A percentile compares a stretch with the other conserved stretches of the same genome.
Conservation (phyloP, 1,139 yeast species). For the Hansenula sp. region DNA sequence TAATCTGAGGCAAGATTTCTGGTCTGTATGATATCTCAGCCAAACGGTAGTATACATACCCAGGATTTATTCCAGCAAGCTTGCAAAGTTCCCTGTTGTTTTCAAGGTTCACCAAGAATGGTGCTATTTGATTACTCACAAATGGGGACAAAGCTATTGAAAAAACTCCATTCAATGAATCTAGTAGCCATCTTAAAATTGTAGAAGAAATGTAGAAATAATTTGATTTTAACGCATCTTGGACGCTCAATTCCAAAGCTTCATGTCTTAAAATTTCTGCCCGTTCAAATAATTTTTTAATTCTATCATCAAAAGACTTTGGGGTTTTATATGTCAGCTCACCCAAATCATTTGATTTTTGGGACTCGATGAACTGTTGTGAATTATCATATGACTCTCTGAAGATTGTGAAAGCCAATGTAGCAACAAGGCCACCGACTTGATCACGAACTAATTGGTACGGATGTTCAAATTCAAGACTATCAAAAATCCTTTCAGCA, state of each 20-base stretch:
- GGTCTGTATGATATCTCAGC: constrained; percentile 56
- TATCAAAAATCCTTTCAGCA: constrained; percentile 41
- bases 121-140: constrained; percentile 47
- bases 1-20: constrained; percentile 39
- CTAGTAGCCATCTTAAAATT: constrained; percentile 24
- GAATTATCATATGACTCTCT: constrained; percentile 44
- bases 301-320: constrained; percentile 22
- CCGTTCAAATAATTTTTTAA: constrained; percentile 35
- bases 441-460: constrained; percentile 73
- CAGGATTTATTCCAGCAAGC: constrained; percentile 61
- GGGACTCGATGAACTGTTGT: constrained; percentile 37
- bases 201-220: constrained; percentile 34
- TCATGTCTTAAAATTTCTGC: constrained; percentile 41
- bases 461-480: constrained; percentile 53
- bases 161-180: constrained; percentile 20
- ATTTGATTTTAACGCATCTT: constrained; percentile 29
- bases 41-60: constrained; percentile 45
- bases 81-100: constrained; percentile 79
- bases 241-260: constrained; percentile 26
- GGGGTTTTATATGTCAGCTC: constrained; percentile 25
- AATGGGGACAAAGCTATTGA: constrained; percentile 35
- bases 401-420: constrained; percentile 48
- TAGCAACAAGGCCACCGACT: constrained; percentile 61
- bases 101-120: constrained; percentile 64
- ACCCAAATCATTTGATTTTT: constrained; percentile 34